Base-by-base conservation (phyloP, 2,329 filamentous ascomycete genomes). In the Sphaerulina populicola region DNA sequence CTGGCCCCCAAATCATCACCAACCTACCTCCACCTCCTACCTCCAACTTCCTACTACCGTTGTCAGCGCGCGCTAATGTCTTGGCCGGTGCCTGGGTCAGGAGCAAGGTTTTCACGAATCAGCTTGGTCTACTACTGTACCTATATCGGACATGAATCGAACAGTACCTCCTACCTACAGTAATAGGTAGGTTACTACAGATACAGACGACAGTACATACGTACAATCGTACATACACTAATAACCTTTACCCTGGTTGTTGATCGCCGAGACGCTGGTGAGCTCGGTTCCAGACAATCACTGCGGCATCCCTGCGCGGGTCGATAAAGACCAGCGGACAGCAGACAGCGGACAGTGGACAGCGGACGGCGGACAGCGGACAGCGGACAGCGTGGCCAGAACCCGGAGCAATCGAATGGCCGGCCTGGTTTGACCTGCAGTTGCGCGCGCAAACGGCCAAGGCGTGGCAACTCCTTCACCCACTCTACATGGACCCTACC, bases 361-460 rank as follows among this genome's bases (percentile, higher is more conserved):
- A 18, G 18, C 18, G 38, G 14, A 23, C 11, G 2, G 4, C 5
- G 39, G n/a, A n/a, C n/a, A n/a, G 23, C 23, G 23, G 18, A 3
- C 18, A 18, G 18, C 18, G 38, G 14, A 23, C 11, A 9, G 4
- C 5, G 39, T 18, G 39, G 39, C 15, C 14, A 41, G 33, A 44
- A 40, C 15, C 35, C 48, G 41, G 48, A 37, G 41, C n/a, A 10
- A 18, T 9, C 27, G 18, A 35, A 7, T 27, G 23, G 23, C 23
- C 23, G 23, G 23, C 23, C 23, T 27, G 23, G 39, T 18, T 15
- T 44, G 31, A 15, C 30, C 39, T 31, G 39, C 48, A 40, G n/a
- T n/a, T 35, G 11, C 27, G 48, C 40, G 35, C 38, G 44, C 36
- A 47, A 33, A 30, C 39, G 42, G 36, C 50, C 44, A 52, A 44